Conservation (phyloP, 2,329 filamentous ascomycete species). For the Esteya vermicola region DNA sequence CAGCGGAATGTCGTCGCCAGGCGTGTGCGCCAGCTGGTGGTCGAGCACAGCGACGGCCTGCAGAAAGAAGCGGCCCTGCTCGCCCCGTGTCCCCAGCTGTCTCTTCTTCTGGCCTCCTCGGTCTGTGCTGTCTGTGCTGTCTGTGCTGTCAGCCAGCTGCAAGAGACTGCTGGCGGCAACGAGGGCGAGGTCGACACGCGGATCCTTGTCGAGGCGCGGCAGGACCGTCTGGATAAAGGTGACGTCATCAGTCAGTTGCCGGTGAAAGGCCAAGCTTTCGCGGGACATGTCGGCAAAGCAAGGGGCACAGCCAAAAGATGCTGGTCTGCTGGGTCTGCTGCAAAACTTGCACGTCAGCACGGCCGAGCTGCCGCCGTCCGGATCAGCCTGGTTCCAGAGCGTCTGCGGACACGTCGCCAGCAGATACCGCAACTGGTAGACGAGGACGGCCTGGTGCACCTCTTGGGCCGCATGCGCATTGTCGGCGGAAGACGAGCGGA, state of each 20-base stretch:
- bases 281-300: slow-evolving; percentile 11
- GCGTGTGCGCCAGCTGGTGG: slow-evolving; percentile 27
- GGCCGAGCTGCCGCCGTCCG: neutral
- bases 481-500: neutral
- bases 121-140: no score
- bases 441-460: slow-evolving; percentile 18
- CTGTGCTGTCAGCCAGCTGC: slow-evolving; percentile 15
- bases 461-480: slow-evolving; percentile 1
- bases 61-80: slow-evolving; percentile 24
- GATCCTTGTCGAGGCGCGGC: slow-evolving; percentile 17
- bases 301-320: slow-evolving; percentile 5
- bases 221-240: slow-evolving; percentile 10
- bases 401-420: slow-evolving; percentile 23
- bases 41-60: slow-evolving; percentile 36
- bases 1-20: slow-evolving; percentile 30
- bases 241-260: slow-evolving; percentile 11
- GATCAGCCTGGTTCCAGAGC: slow-evolving; percentile 2
- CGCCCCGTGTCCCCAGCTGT: no score
- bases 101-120: no score
- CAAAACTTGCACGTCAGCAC: slow-evolving; percentile 11
- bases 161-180: slow-evolving; percentile 17
- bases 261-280: slow-evolving; percentile 11
- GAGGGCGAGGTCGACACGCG: slow-evolving; percentile 18
- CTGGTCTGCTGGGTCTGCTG: neutral
- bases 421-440: slow-evolving; percentile 29